These are phyloP conservation scores for Tuber melanosporum DNA, from an alignment of 495 filamentous ascomycete genomes.

Conservation along the genomic window DNA sequence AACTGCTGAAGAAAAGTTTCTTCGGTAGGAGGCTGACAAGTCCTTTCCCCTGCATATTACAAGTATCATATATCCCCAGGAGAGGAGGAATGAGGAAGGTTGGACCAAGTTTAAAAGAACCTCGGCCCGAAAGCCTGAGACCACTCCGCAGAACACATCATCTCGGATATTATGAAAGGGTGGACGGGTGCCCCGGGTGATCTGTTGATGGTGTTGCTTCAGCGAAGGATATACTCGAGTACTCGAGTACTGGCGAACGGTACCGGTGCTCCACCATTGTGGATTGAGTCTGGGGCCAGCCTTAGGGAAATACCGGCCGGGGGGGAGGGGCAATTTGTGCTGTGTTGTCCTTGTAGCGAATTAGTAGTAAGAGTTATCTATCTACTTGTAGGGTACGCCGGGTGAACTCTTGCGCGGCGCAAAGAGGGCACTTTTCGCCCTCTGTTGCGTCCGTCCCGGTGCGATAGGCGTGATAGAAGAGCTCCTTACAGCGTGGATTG, in stretches of 20 bases:
- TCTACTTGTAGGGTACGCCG: background rate
- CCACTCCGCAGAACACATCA: background rate
- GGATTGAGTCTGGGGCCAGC: background rate
- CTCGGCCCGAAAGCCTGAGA: background rate
- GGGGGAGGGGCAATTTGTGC: background rate
- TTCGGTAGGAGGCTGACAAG: background rate
- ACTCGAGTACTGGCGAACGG: background rate
- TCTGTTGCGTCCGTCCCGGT: background rate
- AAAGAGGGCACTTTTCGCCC: background rate
- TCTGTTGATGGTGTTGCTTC: background rate
- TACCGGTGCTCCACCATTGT: background rate
- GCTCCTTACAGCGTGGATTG: background rate
- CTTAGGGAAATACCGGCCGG: background rate
- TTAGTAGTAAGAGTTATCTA: too few relatives aligned
- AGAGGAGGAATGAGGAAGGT: background rate
- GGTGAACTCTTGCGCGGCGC: background rate
- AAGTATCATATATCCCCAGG: background rate
- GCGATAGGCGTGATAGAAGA: background rate
- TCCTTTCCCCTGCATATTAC: background rate
- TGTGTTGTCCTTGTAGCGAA: background rate
- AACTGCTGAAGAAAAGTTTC: background rate
- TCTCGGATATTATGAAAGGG: background rate
- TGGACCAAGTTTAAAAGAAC: background rate
- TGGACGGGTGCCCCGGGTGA: background rate
- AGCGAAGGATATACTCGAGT: background rate